Conservation (phyloP, 2,329 filamentous ascomycete species). For the Alternaria brassicae region DNA sequence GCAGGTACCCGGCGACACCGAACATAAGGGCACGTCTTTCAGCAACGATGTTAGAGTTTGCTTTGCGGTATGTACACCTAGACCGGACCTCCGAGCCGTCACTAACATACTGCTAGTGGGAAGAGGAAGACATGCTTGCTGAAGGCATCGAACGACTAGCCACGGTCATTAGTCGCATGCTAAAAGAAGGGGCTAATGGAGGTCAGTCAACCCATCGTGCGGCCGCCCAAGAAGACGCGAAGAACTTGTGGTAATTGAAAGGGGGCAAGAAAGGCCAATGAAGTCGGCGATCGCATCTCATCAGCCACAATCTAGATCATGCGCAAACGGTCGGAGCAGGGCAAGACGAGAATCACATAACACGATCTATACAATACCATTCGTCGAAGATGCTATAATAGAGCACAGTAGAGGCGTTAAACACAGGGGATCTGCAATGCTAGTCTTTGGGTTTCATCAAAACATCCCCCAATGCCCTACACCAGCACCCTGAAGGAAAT, state of each 20-base stretch:
- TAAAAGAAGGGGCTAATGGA: constrained; percentile 37
- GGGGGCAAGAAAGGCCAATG: background rate
- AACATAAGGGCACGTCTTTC: constrained; percentile 60
- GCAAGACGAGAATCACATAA: background rate
- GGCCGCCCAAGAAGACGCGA: constrained; percentile 29
- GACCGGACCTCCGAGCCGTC: background rate
- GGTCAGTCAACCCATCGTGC: constrained; percentile 19
- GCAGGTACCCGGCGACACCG: constrained; percentile 55
- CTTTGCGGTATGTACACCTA: constrained; percentile 36
- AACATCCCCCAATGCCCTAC: constrained; percentile 18
- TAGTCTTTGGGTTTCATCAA: constrained; percentile 17
- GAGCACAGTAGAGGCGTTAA: constrained; percentile 23
- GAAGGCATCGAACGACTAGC: constrained; percentile 73
- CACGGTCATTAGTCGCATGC: constrained; percentile 54
- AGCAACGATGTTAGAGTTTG: constrained; percentile 55
- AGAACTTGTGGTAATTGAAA: constrained; percentile 42
- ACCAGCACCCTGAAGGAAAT: constrained; percentile 16
- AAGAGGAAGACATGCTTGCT: constrained; percentile 67
- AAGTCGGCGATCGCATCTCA: background rate
- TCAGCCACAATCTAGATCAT: constrained; percentile 4
- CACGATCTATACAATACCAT: constrained; percentile 6
- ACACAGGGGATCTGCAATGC: constrained; percentile 26
- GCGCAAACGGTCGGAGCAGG: background rate
- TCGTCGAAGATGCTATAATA: constrained; percentile 10
- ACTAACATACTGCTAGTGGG: constrained; percentile 54